A percentile compares a stretch with the other conserved stretches of the same genome.
Conservation (phyloP, 495 filamentous ascomycete genomes). For the Choiromyces venosus region DNA sequence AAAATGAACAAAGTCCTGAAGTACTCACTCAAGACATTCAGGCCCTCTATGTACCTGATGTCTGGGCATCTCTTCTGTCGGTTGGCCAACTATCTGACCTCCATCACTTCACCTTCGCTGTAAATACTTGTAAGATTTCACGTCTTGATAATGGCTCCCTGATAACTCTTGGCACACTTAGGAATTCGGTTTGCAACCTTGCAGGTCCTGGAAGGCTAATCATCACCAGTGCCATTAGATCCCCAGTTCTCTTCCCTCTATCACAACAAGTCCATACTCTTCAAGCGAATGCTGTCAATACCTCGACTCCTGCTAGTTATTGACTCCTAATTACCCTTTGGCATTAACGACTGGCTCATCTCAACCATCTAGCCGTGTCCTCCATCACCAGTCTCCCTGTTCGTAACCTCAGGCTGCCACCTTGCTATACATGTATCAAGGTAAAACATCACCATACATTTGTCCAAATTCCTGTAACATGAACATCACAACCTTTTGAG, state of each 20-base stretch:
- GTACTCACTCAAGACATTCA: not conserved
- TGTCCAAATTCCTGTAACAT: too few species aligned
- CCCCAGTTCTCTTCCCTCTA: not conserved
- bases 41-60: not conserved
- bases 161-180: not conserved
- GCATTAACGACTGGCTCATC: too few species aligned
- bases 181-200: not conserved
- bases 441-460: too few species aligned
- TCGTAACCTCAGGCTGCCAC: too few species aligned
- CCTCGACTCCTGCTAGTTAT: not conserved
- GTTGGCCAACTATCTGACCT: not conserved
- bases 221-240: not conserved
- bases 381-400: too few species aligned
- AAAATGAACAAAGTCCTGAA: not conserved
- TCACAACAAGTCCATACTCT: not conserved
- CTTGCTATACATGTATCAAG: too few species aligned
- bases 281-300: not conserved
- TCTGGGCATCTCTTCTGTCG: slow-evolving; percentile 1
- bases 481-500: too few species aligned
- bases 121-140: not conserved
- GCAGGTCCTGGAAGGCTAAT: not conserved
- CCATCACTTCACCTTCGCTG: not conserved
- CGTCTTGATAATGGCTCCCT: not conserved
- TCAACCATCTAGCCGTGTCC: too few species aligned
- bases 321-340: too few species aligned